Evolutionary conservation across 164 flowering plant genomes (phyloP), one percentile per base, ranked within the genome.

Genomic region (Tinospora cordifolia): DNA sequence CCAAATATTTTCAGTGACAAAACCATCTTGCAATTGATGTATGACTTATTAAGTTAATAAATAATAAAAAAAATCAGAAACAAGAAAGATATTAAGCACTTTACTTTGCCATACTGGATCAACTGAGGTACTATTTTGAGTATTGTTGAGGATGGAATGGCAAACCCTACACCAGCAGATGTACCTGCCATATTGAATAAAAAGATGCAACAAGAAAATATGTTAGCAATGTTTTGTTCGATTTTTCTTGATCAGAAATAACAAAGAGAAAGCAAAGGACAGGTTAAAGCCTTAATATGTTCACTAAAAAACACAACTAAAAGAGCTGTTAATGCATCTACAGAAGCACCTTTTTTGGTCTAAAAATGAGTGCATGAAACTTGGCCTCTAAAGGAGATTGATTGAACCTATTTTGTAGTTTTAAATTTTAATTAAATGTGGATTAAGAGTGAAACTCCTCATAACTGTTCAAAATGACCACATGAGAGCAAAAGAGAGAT

Each of bases 111-210:
- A 79, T 80, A 87, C 69, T 87, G 90, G 74, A 93, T 93, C 77
- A 93, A 70, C 80, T 91, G 97, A 66, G 98, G 97, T 49, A 90
- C 87, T 77, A 93, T 87, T 81, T 81, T 88, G 65, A 80, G 77
- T 38, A 92, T 88, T 38, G 93, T 92, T 47, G 94, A 83, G 51
- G 97, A 91, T 30, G 98, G 94, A 66, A 93, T 93, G 21, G 97
- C 97, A 84, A 93, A 93, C 12, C 98, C 98, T 59, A 93, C 98
- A 71, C 98, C 97, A 8, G 96, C 92, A 9, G 98, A 93, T 63
- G 96, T 90, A 40, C 98, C 97, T 93, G 84, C 73, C 60, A 74
- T 22, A 69, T 69, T 67, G 14, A 46, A 12, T 2, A 63, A 38
- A 47, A 64, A 3, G 41, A 47, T n/a, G n/a, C n/a, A n/a, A 17